A percentile compares a stretch with the other conserved stretches of the same genome.
Evolutionary conservation across 2,329 filamentous ascomycete species (phyloP).

Genomic region (Thelonectria rubi): DNA sequence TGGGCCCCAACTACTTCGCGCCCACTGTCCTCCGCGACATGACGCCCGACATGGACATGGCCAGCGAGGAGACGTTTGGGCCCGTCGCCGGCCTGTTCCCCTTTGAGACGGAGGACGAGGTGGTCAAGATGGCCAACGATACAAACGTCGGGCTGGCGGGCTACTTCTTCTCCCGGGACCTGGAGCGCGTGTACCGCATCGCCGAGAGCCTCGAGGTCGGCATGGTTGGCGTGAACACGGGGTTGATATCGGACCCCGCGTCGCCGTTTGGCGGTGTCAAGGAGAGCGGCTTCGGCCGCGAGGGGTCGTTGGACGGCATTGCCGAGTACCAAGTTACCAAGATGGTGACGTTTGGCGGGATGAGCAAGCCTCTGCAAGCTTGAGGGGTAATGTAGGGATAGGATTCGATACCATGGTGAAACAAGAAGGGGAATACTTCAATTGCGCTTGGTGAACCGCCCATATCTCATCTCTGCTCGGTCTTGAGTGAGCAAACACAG

Average conservation of each 20-base stretch:
- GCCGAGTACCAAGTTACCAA: conserved; percentile 81
- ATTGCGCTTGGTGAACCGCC: too few species aligned
- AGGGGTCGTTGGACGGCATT: conserved; percentile 80
- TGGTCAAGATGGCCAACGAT: conserved; percentile 82
- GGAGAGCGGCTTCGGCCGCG: conserved; percentile 81
- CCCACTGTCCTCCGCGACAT: conserved; percentile 90
- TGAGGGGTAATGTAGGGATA: conserved; percentile 1
- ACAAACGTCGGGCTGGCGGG: conserved; percentile 89
- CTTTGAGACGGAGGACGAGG: conserved; percentile 89
- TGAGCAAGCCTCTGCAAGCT: conserved; percentile 62
- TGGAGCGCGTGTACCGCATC: conserved; percentile 68
- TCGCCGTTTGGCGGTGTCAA: conserved; percentile 82
- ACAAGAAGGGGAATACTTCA: background rate
- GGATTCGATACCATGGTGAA: background rate
- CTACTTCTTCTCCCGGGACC: conserved; percentile 84
- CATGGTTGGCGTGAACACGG: conserved; percentile 88
- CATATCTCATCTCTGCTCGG: too few species aligned
- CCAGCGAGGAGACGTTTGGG: conserved; percentile 92
- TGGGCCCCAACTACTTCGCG: conserved; percentile 88
- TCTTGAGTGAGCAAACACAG: too few species aligned
- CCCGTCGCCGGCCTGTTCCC: conserved; percentile 90
- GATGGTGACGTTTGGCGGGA: conserved; percentile 65
- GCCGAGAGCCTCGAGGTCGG: conserved; percentile 80
- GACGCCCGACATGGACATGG: conserved; percentile 84
- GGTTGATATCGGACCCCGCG: conserved; percentile 67